Base-by-base conservation (phyloP, 257 asterid genomes). In the Solanum paucissectum region DNA sequence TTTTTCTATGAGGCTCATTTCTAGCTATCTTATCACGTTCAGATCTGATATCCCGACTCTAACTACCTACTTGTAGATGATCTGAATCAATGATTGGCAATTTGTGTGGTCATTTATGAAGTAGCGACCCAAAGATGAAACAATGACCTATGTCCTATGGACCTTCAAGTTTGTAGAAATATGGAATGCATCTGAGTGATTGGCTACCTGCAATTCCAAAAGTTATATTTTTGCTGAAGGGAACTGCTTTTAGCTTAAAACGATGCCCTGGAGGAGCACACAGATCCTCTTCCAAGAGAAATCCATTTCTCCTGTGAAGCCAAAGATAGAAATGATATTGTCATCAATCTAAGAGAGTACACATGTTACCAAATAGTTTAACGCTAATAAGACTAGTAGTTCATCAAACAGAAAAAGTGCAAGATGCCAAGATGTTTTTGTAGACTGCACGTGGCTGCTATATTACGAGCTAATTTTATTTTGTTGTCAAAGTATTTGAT, bases 191-290 rank as follows among this genome's bases (percentile, higher is more conserved):
- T 49, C 85, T 72, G 74, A 44, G 12, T 29, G 58, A 86, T 85
- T 91, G 58, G 79, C 87, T 91, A 95, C 99, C 99, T 87, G 95
- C 90, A 87, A 94, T 90, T 44, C 99, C 99, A 86, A 97, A 95
- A 84, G 95, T 94, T 44, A 94, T 85, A 74, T 94, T 97, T 94
- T 97, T 96, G 91, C 99, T 97, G 94, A 95, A 97, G 88, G 99
- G 99, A 87, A 97, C 97, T 88, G 99, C 98, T 92, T 95, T 95
- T 83, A 97, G 93, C 88, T 94, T 90, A 88, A 92, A 97, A 40
- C 98, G 98, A 42, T 40, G 92, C 68, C 99, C 99, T 9, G 96
- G 92, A 87, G 98, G 97, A 91, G 99, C 98, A 49, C 91, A 84
- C 90, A 88, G 62, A 87, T 96, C 98, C 91, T 97, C 99, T 92